Evolutionary conservation across 768 basidiomycete species (phyloP), one percentile per base, ranked within the genome.

Genomic region (Hypholoma fasciculare): DNA sequence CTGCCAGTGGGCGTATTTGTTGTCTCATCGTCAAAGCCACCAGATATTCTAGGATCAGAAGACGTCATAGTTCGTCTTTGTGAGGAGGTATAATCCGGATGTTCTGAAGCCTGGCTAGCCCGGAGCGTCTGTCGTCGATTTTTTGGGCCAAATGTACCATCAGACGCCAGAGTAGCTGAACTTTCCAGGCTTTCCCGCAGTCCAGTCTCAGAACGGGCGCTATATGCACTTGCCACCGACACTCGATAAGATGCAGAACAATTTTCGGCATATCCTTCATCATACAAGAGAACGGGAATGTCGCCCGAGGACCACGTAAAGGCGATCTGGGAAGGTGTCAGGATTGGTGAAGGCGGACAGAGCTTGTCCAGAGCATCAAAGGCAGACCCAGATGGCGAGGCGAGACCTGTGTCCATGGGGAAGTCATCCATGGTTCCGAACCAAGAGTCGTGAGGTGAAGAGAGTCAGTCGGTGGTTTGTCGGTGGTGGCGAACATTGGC

Each of bases 241-340:
- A 12, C 7, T 27, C 48, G 8, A 36, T 37, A 13, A 52, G 43
- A 16, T 12, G n/a, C 36, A 27, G 43, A 37, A 9, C 46, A 40
- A 16, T 53, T 54, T 49, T 56, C 50, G 14, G 54, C 38, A 57
- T 66, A 69, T 36, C 60, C 63, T 39, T 69, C 62, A 49, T 80
- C 77, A 53, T 82, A 71, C 16, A 80, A 65, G 57, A 81, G 63
- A 39, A 85, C 73, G n/a, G 82, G 83, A 55, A 86, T 84, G 50
- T 80, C 76, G 34, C 76, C 80, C 36, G 79, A 81, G 27, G 78
- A 78, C 61, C 67, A 71, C 5, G 73, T 69, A 56, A 71, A 66
- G 26, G 69, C 58, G 48, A 80, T 59, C 23, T 71, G 66, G 46
- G 71, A 70, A n/a, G 80, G 69, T 20, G 64, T 75, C 56, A 82